Percentiles rank a stretch among this genome's conserved stretches.
phyloP scores from a whole-genome alignment of 2,329 filamentous ascomycete species.

The Penicillium sp. region DNA sequence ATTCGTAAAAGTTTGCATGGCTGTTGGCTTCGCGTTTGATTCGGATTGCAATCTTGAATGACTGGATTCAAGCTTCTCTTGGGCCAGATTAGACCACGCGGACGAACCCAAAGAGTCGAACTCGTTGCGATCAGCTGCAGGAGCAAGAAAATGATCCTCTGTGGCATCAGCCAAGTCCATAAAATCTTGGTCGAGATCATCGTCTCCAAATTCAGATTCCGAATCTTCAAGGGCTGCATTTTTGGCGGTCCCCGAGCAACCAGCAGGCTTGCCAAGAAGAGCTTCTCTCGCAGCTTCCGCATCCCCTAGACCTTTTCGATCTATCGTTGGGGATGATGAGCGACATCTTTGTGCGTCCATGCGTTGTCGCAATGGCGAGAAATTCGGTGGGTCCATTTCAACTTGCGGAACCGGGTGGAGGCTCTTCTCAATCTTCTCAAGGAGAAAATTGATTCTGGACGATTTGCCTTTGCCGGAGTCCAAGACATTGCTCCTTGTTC shows the following conservation, averaged over 20 bases:
- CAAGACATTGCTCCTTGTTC: conserved; percentile 43
- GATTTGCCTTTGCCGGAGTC: conserved; percentile 43
- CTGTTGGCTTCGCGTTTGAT: conserved; percentile 6
- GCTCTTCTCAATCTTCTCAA: conserved; percentile 65
- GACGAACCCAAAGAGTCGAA: conserved; percentile 22
- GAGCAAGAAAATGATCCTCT: conserved; percentile 33
- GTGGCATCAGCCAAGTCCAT: conserved; percentile 43
- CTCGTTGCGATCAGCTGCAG: conserved; percentile 10
- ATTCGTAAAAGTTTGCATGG: conserved; percentile 13
- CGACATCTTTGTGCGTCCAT: conserved; percentile 34
- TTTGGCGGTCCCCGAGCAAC: not conserved
- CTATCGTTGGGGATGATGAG: conserved; percentile 36
- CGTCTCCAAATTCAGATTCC: conserved; percentile 52
- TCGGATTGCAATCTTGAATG: conserved; percentile 2
- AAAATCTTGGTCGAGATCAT: conserved; percentile 50
- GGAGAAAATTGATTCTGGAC: conserved; percentile 57
- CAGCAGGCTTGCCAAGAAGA: not conserved
- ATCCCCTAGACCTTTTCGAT: conserved; percentile 13
- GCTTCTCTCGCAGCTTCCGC: conserved; percentile 2
- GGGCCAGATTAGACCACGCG: conserved; percentile 17
- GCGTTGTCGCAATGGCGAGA: conserved; percentile 46
- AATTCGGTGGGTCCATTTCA: conserved; percentile 43
- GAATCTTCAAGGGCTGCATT: conserved; percentile 23
- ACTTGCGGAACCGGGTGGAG: conserved; percentile 38
- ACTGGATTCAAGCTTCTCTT: conserved; percentile 13